These are phyloP conservation scores for Herpetospermum pedunculosum DNA, from an alignment of 306 rosid species.

Conservation along the genomic window DNA sequence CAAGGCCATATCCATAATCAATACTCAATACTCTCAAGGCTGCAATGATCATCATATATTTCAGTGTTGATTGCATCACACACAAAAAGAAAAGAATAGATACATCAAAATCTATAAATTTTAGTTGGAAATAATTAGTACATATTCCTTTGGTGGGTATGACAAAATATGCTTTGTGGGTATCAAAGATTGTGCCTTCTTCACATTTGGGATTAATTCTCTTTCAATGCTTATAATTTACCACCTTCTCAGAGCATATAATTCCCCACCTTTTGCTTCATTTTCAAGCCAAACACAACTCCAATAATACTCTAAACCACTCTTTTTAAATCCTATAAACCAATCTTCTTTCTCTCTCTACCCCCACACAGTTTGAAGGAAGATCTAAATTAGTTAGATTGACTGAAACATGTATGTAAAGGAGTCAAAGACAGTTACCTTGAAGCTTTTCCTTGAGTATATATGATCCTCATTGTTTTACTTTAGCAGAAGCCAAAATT, in stretches of 20 bases:
- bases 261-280: constrained; percentile 14
- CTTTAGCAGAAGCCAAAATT: neutral
- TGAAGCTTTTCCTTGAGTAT: constrained; percentile 1
- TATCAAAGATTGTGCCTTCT: constrained; percentile 5
- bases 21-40: neutral
- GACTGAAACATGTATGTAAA: neutral
- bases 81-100: neutral
- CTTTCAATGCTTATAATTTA: constrained; percentile 2
- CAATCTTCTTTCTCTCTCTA: neutral
- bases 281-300: constrained; percentile 10
- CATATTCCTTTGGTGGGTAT: constrained; percentile 5
- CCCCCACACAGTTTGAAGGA: neutral
- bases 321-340: neutral
- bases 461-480: neutral
- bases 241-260: constrained; percentile 14
- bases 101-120: neutral
- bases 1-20: neutral
- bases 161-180: constrained; percentile 11
- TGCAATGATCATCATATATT: neutral
- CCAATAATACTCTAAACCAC: constrained; percentile 6
- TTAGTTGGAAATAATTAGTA: constrained; percentile 3
- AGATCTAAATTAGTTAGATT: neutral
- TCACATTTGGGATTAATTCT: constrained; percentile 12
- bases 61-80: neutral
- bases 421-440: neutral